Conservation (phyloP, 371 early-diverging fungal species). For the Cokeromyces recurvatus region DNA sequence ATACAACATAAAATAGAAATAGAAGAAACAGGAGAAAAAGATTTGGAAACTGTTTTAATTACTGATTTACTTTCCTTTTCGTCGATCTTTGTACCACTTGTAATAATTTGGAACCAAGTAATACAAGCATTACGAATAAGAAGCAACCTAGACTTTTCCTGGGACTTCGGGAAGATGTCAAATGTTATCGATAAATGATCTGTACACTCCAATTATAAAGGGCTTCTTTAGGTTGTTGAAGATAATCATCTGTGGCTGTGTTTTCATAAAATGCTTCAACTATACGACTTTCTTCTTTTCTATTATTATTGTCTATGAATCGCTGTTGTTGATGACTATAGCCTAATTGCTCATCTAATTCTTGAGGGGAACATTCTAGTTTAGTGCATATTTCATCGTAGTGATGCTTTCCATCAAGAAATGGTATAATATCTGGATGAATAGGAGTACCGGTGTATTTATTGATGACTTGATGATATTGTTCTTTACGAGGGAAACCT, state of each 20-base stretch:
- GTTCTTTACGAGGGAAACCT: conserved; percentile 11
- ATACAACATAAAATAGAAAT: too few relatives aligned
- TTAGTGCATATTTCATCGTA: conserved; percentile 72
- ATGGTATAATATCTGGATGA: conserved; percentile 41
- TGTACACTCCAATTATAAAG: conserved; percentile 17
- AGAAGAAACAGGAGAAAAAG: too few relatives aligned
- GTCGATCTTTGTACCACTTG: too few relatives aligned
- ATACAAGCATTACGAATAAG: too few relatives aligned
- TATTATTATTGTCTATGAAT: too few relatives aligned
- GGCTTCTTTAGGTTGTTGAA: conserved; percentile 1
- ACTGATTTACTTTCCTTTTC: too few relatives aligned
- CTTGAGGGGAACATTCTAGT: conserved; percentile 54
- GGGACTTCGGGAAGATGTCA: too few relatives aligned
- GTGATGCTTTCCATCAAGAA: conserved; percentile 66
- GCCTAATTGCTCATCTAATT: conserved; percentile 49
- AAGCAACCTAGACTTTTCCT: too few relatives aligned
- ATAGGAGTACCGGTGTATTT: conserved; percentile 31
- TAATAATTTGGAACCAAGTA: too few relatives aligned
- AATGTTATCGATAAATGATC: conserved; percentile 23
- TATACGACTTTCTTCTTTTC: not conserved
- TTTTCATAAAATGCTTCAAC: conserved; percentile 7
- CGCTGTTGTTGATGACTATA: too few relatives aligned
- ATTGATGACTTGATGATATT: conserved; percentile 23
- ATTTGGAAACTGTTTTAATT: too few relatives aligned
- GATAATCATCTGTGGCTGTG: conserved; percentile 3